Percentiles rank a stretch among this genome's conserved stretches.
These are phyloP conservation scores for Trichopus zeylanicus DNA, from an alignment of 116 monocot genomes.

Conservation along the genomic window DNA sequence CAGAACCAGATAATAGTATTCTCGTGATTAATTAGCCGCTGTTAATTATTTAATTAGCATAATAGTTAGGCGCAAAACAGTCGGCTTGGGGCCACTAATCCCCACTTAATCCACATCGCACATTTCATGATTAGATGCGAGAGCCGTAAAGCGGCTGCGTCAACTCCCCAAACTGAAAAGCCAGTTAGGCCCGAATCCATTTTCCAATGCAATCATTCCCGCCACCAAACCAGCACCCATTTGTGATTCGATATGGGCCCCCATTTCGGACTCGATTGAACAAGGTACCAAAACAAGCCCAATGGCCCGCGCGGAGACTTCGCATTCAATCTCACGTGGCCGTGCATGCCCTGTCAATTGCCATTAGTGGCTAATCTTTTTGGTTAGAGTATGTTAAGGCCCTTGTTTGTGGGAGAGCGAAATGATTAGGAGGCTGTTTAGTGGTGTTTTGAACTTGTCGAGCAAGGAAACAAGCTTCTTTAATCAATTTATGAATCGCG, in stretches of 20 bases:
- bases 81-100: not conserved
- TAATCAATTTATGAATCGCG: too few relatives aligned
- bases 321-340: too few relatives aligned
- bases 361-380: not conserved
- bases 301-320: too few relatives aligned
- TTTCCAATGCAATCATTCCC: not conserved
- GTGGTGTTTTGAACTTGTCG: not conserved
- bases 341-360: too few relatives aligned
- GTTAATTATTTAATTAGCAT: not conserved
- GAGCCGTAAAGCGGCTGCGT: too few relatives aligned
- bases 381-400: not conserved
- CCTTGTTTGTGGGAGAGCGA: conserved; percentile 2
- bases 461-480: not conserved
- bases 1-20: too few relatives aligned
- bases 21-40: too few relatives aligned
- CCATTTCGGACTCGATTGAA: not conserved
- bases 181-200: not conserved
- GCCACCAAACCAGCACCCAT: conserved; percentile 1
- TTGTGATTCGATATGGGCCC: not conserved
- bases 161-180: conserved; percentile 1
- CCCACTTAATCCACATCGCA: not conserved
- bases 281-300: not conserved
- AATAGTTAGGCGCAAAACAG: not conserved
- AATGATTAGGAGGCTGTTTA: not conserved
- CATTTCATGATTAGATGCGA: not conserved